phyloP scores from a whole-genome alignment of 228 moss, liverwort and hornwort species.

The Sphagnum magellanicum region DNA sequence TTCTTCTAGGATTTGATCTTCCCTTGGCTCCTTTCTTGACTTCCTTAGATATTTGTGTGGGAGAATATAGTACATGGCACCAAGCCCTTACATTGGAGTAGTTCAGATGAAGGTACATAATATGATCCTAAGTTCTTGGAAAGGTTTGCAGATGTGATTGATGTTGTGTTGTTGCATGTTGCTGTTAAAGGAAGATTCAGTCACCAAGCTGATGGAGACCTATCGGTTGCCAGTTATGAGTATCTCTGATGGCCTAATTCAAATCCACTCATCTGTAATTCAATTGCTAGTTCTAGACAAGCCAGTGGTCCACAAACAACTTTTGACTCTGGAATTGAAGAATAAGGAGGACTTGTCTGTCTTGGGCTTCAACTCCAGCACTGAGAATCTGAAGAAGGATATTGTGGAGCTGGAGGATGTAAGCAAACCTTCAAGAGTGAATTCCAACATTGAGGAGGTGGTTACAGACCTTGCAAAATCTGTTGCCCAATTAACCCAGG shows the following conservation, averaged over 20 bases:
- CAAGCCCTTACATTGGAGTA: background rate
- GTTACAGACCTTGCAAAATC: conserved; percentile 38
- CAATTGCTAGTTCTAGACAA: background rate
- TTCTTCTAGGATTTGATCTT: too few relatives aligned
- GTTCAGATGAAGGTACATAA: background rate
- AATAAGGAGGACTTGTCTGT: conserved; percentile 3
- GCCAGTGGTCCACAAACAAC: conserved; percentile 4
- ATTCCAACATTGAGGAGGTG: conserved; percentile 19
- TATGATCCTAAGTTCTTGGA: background rate
- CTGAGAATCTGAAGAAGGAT: conserved; percentile 7
- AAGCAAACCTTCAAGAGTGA: conserved; percentile 10
- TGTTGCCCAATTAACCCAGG: conserved; percentile 37
- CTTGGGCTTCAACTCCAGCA: background rate
- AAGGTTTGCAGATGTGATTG: background rate
- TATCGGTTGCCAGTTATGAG: background rate
- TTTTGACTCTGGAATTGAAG: conserved; percentile 6
- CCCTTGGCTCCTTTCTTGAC: background rate
- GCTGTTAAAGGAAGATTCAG: conserved; percentile 5
- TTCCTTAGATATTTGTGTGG: background rate
- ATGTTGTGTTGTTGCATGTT: background rate
- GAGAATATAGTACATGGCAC: background rate
- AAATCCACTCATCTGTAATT: background rate
- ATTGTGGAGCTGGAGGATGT: background rate
- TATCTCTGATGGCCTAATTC: background rate
- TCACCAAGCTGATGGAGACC: conserved; percentile 4